A percentile compares a stretch with the other conserved stretches of the same genome.
Evolutionary conservation across 352 stramenopile genomes (phyloP).

Genomic region (Aphanomyces invadans): DNA sequence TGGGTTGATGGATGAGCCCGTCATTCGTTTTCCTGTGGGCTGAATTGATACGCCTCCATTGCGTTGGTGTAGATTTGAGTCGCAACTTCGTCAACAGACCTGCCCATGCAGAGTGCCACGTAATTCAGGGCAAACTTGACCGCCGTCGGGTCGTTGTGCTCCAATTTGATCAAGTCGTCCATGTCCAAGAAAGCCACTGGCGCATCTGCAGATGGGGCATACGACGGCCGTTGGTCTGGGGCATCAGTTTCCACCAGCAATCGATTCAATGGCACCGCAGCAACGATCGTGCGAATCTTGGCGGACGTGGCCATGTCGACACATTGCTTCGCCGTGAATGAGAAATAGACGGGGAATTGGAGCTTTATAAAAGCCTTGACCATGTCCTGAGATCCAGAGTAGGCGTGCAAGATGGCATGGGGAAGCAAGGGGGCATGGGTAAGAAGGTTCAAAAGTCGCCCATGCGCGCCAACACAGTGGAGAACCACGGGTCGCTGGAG

Average conservation of each 20-base stretch:
- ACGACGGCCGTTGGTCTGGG: conserved; percentile 48
- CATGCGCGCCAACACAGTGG: conserved; percentile 65
- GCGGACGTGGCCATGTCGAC: conserved; percentile 39
- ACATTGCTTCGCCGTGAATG: conserved; percentile 49
- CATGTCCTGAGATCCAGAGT: conserved; percentile 48
- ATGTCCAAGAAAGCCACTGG: too few relatives aligned
- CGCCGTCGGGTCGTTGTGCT: not conserved
- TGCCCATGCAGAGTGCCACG: not conserved
- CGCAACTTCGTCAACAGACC: not conserved
- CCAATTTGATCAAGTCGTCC: not conserved
- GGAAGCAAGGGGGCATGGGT: conserved; percentile 36
- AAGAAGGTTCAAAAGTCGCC: conserved; percentile 60
- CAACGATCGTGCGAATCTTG: conserved; percentile 38
- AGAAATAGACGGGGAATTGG: conserved; percentile 53
- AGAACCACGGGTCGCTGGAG: conserved; percentile 51
- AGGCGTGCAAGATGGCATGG: conserved; percentile 53
- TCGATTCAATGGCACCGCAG: conserved; percentile 34
- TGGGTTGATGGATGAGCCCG: too few relatives aligned
- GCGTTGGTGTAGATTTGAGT: not conserved
- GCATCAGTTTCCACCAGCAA: conserved; percentile 70
- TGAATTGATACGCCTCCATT: not conserved
- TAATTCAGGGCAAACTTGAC: not conserved
- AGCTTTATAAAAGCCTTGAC: conserved; percentile 33
- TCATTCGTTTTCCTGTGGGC: too few relatives aligned
- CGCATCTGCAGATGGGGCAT: not conserved